Conservation (phyloP, 495 filamentous ascomycete species). For the Penicillium dipodomyicola region DNA sequence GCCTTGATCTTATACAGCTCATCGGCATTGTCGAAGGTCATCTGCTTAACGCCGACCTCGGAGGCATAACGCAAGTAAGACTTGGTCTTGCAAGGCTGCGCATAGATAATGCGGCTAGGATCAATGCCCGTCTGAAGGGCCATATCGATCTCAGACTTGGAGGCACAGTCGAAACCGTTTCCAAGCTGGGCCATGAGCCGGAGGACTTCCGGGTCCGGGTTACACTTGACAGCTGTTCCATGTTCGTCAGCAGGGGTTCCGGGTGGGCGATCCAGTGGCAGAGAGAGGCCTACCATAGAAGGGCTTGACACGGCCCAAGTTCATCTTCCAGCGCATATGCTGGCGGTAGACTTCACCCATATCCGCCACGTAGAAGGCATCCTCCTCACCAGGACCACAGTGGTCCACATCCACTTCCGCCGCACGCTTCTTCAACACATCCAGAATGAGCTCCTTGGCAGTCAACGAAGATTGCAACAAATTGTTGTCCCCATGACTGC, state of each 20-base stretch:
- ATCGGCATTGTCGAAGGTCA: constrained; percentile 98
- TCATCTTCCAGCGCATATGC: constrained; percentile 96
- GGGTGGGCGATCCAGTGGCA: not conserved
- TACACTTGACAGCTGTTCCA: constrained; percentile 90
- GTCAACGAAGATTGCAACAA: constrained; percentile 47
- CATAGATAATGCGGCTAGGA: constrained; percentile 94
- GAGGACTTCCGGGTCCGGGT: constrained; percentile 87
- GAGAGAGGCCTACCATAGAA: constrained; percentile 77
- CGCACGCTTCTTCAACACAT: constrained; percentile 78
- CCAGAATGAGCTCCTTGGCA: constrained; percentile 63
- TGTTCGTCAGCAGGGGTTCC: not conserved
- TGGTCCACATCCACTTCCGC: constrained; percentile 76
- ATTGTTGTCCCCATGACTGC: constrained; percentile 39
- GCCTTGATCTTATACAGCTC: constrained; percentile 97
- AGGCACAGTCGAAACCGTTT: constrained; percentile 97
- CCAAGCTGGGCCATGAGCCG: constrained; percentile 82
- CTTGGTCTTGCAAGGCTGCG: constrained; percentile 98
- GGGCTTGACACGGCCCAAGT: constrained; percentile 86
- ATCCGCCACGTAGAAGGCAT: constrained; percentile 97
- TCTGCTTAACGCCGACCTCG: constrained; percentile 83
- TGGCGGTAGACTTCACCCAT: constrained; percentile 98
- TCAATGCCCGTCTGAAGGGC: constrained; percentile 82
- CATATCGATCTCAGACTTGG: constrained; percentile 92
- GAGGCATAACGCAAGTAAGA: constrained; percentile 90
- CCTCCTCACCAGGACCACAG: constrained; percentile 88